A percentile compares a stretch with the other conserved stretches of the same genome.
Evolutionary conservation across 306 rosid genomes (phyloP).

Genomic region (Fragaria vesca): DNA sequence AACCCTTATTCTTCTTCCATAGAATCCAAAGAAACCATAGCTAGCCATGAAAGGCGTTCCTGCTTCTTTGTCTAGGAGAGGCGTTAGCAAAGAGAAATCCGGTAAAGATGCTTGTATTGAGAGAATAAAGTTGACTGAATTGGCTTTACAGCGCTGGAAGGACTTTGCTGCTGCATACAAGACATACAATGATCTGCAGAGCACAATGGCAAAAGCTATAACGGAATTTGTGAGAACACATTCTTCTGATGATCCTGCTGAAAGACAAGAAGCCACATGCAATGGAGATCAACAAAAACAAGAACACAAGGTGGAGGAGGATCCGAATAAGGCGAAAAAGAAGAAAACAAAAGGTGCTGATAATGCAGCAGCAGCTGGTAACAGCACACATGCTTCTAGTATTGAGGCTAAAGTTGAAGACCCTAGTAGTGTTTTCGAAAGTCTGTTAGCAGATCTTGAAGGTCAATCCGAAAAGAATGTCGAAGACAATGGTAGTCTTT

Average conservation of each 20-base stretch:
- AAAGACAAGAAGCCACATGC: not conserved
- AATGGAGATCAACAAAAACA: not conserved
- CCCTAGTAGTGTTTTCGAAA: too few relatives aligned
- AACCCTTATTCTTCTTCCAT: not conserved
- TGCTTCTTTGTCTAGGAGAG: not conserved
- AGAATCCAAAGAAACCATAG: not conserved
- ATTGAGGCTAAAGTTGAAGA: not conserved
- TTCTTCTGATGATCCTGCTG: not conserved
- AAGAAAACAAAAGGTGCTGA: too few relatives aligned
- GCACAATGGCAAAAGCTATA: not conserved
- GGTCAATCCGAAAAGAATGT: not conserved
- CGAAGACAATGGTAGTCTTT: not conserved
- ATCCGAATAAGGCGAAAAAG: not conserved
- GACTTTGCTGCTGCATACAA: not conserved
- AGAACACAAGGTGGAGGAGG: not conserved
- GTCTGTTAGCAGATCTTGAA: not conserved
- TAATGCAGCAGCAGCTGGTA: too few relatives aligned
- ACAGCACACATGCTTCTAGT: not conserved
- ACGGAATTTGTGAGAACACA: not conserved
- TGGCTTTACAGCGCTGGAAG: not conserved
- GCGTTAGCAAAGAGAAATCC: not conserved
- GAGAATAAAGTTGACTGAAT: not conserved
- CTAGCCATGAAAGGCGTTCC: not conserved
- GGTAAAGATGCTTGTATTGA: not conserved
- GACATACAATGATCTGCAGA: not conserved